These are phyloP conservation scores for Diaporthe sp. DNA, from an alignment of 2,329 filamentous ascomycete genomes.

Conservation along the genomic window DNA sequence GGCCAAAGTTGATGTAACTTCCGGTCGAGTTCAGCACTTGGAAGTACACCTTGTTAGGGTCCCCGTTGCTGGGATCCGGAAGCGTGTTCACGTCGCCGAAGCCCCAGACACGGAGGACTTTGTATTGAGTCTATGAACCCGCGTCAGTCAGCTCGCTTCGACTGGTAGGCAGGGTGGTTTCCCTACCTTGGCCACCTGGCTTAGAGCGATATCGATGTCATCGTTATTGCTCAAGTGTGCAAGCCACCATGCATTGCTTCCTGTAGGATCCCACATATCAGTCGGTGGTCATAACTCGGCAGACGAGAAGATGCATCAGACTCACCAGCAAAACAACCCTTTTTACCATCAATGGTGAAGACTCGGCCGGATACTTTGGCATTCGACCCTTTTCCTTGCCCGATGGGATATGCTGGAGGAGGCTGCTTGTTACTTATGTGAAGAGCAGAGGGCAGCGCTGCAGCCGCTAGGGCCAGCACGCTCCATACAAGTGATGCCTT, in stretches of 20 bases:
- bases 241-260: constrained; percentile 41
- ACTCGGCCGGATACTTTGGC: constrained; percentile 38
- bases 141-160: constrained; percentile 47
- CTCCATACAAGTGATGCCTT: constrained; percentile 10
- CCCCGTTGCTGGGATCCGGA: constrained; percentile 48
- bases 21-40: constrained; percentile 65
- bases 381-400: constrained; percentile 17
- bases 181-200: constrained; percentile 38
- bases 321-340: constrained; percentile 38
- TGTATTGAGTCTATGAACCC: constrained; percentile 61
- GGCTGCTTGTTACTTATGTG: constrained; percentile 36
- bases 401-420: constrained; percentile 35
- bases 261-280: background rate
- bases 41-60: constrained; percentile 60
- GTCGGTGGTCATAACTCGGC: background rate
- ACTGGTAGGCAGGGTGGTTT: background rate
- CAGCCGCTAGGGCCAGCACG: background rate
- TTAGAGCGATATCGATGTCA: constrained; percentile 65
- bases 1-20: constrained; percentile 73
- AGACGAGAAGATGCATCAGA: too few relatives aligned
- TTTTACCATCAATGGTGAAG: constrained; percentile 32
- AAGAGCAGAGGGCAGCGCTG: constrained; percentile 14
- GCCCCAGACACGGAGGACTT: constrained; percentile 73
- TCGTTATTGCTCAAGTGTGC: constrained; percentile 59
- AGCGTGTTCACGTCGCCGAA: constrained; percentile 70